phyloP scores from a whole-genome alignment of 2,329 filamentous ascomycete species.

The Emergomyces orientalis region DNA sequence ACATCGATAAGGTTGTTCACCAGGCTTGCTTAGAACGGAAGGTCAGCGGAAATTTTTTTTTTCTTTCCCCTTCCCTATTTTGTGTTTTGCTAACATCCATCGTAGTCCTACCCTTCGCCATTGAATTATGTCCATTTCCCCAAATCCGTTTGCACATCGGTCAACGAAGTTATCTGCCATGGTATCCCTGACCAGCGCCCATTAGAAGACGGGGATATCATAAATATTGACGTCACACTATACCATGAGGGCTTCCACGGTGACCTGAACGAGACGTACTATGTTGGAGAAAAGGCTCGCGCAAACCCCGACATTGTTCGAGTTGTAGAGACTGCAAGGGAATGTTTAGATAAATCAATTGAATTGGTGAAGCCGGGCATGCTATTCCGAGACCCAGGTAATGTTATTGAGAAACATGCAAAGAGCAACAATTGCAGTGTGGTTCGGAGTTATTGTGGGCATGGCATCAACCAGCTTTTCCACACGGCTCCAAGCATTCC shows the following conservation, averaged over 20 bases:
- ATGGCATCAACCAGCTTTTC: conserved; percentile 89
- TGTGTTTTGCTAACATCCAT: conserved; percentile 12
- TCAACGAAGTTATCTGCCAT: conserved; percentile 97
- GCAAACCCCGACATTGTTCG: conserved; percentile 78
- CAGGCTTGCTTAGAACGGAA: conserved; percentile 88
- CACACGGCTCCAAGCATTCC: conserved; percentile 90
- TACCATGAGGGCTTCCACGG: conserved; percentile 94
- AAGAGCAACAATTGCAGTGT: conserved; percentile 79
- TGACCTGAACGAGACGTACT: conserved; percentile 97
- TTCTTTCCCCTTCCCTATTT: background rate
- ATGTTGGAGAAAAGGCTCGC: conserved; percentile 80
- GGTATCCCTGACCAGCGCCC: conserved; percentile 88
- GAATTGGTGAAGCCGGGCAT: conserved; percentile 87
- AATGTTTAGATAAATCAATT: conserved; percentile 85
- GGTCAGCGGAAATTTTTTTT: conserved; percentile 47
- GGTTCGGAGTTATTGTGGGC: conserved; percentile 91
- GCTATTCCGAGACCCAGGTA: conserved; percentile 85
- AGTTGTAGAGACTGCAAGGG: conserved; percentile 80
- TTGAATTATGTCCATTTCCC: conserved; percentile 95
- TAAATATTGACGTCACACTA: conserved; percentile 92
- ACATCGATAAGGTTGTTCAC: conserved; percentile 90
- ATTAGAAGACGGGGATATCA: conserved; percentile 83
- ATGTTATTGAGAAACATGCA: conserved; percentile 89
- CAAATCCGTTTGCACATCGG: conserved; percentile 93
- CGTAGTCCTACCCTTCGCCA: conserved; percentile 82